Percentiles rank a stretch among this genome's conserved stretches.
These are phyloP conservation scores for Eucalyptus sp. DNA, from an alignment of 345 rosid species.

Conservation along the genomic window DNA sequence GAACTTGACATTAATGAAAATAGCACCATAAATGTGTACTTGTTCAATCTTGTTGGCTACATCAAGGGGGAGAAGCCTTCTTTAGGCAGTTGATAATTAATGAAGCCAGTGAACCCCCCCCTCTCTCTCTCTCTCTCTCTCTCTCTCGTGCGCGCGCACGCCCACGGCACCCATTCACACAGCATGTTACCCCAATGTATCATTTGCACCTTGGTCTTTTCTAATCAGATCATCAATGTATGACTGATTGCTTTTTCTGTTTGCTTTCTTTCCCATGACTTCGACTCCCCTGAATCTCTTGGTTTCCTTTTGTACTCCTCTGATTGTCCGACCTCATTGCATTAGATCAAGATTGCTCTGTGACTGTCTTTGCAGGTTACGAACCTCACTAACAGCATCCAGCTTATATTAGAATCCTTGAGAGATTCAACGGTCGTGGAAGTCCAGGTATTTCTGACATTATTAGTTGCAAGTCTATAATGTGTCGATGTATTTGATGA, in stretches of 20 bases:
- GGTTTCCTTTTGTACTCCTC: background rate
- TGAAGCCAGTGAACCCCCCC: background rate
- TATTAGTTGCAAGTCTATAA: background rate
- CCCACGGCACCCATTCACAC: background rate
- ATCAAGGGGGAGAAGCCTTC: background rate
- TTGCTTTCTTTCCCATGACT: background rate
- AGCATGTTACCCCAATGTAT: background rate
- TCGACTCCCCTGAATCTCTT: background rate
- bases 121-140: background rate
- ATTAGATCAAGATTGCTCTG: background rate
- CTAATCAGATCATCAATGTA: background rate
- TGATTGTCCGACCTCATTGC: background rate
- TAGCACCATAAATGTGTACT: background rate
- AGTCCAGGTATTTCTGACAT: constrained; percentile 35
- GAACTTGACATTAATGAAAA: background rate
- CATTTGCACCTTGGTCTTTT: background rate
- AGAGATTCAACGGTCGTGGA: constrained; percentile 51
- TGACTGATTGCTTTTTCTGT: background rate
- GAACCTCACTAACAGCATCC: constrained; percentile 35
- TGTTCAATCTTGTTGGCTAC: background rate
- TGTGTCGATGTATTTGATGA: background rate
- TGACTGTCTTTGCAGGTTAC: constrained; percentile 38
- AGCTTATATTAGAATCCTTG: constrained; percentile 53
- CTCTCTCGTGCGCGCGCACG: background rate
- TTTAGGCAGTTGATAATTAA: background rate